These are phyloP conservation scores for Dactylellina leptospora DNA, from an alignment of 2,329 filamentous ascomycete genomes.

Conservation along the genomic window DNA sequence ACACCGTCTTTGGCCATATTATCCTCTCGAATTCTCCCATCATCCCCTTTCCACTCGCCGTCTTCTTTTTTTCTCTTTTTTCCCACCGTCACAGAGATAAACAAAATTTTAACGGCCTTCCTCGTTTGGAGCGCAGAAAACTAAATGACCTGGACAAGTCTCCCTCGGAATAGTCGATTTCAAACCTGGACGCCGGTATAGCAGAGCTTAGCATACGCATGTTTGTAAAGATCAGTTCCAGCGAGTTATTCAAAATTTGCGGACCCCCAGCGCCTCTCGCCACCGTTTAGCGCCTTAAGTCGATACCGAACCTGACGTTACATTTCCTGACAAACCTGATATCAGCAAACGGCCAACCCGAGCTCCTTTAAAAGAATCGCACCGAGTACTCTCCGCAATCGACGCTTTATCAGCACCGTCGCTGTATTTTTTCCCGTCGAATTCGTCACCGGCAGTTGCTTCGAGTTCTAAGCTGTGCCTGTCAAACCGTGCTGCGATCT, in stretches of 20 bases:
- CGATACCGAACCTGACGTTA: too few species aligned
- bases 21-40: conserved; percentile 1
- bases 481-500: not conserved
- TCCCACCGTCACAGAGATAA: not conserved
- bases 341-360: too few species aligned
- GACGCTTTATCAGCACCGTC: too few species aligned
- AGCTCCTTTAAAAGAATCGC: too few species aligned
- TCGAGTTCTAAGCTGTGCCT: not conserved
- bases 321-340: too few species aligned
- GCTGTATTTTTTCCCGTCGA: not conserved
- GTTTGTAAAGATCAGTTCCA: too few species aligned
- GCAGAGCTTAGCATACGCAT: too few species aligned
- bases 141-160: not conserved
- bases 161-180: not conserved
- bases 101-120: not conserved
- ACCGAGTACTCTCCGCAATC: not conserved
- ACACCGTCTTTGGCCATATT: conserved; percentile 28
- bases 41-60: not conserved
- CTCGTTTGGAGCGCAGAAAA: not conserved
- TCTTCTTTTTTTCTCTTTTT: conserved; percentile 6
- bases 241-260: too few species aligned
- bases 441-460: not conserved
- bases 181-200: not conserved
- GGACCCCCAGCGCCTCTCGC: too few species aligned
- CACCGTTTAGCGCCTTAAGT: too few species aligned